Evolutionary conservation across 139 green algal species (phyloP).

Genomic region (Klebsormidium nitens): DNA sequence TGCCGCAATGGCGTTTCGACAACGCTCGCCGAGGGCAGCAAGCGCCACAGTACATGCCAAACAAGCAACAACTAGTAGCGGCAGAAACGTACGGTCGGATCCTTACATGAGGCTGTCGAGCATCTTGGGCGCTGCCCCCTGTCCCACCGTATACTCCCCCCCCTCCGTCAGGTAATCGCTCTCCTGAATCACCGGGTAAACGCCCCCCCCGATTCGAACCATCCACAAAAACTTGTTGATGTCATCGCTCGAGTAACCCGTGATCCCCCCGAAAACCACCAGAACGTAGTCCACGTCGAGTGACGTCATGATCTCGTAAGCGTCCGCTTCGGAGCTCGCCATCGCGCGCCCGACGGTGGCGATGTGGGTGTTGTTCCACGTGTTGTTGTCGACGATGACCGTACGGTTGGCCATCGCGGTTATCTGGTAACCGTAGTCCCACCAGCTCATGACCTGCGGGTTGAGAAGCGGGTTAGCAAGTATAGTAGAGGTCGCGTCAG

Average conservation of each 20-base stretch:
- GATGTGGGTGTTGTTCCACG: constrained; percentile 58
- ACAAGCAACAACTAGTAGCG: too few relatives aligned
- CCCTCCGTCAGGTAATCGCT: constrained; percentile 66
- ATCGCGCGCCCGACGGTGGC: constrained; percentile 44
- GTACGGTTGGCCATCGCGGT: constrained; percentile 52
- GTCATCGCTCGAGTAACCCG: constrained; percentile 42
- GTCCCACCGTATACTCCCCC: constrained; percentile 77
- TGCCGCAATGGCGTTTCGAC: too few relatives aligned
- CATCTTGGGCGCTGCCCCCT: constrained; percentile 39
- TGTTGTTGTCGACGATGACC: constrained; percentile 53
- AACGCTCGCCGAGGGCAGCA: too few relatives aligned
- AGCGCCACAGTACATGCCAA: too few relatives aligned
- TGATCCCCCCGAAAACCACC: constrained; percentile 46
- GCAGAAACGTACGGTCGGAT: too few relatives aligned
- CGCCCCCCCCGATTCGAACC: constrained; percentile 42
- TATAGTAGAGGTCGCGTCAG: too few relatives aligned
- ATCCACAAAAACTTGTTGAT: constrained; percentile 53
- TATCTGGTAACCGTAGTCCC: constrained; percentile 58
- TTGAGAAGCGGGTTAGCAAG: too few relatives aligned
- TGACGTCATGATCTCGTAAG: constrained; percentile 44
- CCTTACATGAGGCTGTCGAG: constrained; percentile 41
- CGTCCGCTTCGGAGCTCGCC: constrained; percentile 33
- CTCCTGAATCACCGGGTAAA: constrained; percentile 64
- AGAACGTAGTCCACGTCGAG: constrained; percentile 53
- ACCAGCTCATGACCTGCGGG: constrained; percentile 50